Evolutionary conservation across 2,329 filamentous ascomycete genomes (phyloP).

Genomic region (Xylaria sp.): DNA sequence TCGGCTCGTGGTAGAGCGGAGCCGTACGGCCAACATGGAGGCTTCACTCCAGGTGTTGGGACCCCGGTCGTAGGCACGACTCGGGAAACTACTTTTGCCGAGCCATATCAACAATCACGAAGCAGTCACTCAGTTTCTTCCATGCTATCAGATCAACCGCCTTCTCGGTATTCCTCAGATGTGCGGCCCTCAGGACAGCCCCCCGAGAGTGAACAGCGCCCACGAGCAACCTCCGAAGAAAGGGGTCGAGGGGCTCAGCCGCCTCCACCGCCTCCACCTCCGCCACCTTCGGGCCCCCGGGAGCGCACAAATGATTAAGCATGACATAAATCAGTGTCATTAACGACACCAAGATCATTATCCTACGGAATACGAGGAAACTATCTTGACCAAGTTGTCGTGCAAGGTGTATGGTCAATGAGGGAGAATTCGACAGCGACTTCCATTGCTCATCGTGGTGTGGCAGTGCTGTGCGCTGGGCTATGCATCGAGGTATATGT

Average conservation of each 20-base stretch:
- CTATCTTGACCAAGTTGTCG: not conserved
- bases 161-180: constrained; percentile 39
- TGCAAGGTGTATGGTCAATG: not conserved
- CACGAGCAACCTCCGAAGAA: constrained; percentile 44
- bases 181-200: constrained; percentile 33
- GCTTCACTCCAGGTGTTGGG: constrained; percentile 45
- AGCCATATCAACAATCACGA: constrained; percentile 41
- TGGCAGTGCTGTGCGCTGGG: not conserved
- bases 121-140: constrained; percentile 53
- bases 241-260: constrained; percentile 40
- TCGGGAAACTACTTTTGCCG: constrained; percentile 43
- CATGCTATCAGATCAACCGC: constrained; percentile 49
- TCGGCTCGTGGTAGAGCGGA: constrained; percentile 47
- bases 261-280: constrained; percentile 21
- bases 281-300: constrained; percentile 9
- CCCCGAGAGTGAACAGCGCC: constrained; percentile 41
- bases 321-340: not conserved
- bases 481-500: not conserved
- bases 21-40: constrained; percentile 43
- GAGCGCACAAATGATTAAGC: constrained; percentile 16
- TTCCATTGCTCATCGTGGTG: not conserved
- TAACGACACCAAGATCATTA: not conserved
- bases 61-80: constrained; percentile 36
- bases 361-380: not conserved
- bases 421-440: not conserved